Conservation (phyloP, 345 rosid species). For the Arabidopsis arenosa region DNA sequence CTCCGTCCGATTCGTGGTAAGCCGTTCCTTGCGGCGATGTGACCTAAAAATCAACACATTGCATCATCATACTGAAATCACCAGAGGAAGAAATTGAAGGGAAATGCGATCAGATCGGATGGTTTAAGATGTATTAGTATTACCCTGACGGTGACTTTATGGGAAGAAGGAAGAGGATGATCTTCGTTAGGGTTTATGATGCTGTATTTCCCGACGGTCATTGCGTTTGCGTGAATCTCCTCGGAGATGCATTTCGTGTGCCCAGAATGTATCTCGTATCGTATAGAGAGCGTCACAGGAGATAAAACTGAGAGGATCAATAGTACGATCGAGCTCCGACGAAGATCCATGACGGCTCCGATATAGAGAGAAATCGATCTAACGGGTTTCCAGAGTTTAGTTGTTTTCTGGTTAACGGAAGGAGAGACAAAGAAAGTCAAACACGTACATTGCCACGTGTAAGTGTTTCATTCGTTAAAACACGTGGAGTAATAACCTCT, state of each 20-base stretch:
- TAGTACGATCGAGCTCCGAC: conserved; percentile 30
- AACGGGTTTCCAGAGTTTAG: conserved; percentile 25
- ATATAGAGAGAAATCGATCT: conserved; percentile 33
- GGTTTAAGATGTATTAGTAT: not conserved
- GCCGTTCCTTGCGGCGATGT: conserved; percentile 70
- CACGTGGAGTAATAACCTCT: conserved; percentile 5
- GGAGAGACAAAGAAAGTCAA: conserved; percentile 28
- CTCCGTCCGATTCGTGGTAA: conserved; percentile 68
- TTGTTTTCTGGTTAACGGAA: not conserved
- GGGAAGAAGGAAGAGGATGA: conserved; percentile 73
- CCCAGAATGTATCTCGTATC: conserved; percentile 76
- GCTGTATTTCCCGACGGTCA: conserved; percentile 86
- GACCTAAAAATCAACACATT: conserved; percentile 53
- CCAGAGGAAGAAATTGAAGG: not conserved
- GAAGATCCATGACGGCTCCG: conserved; percentile 39
- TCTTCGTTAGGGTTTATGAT: conserved; percentile 68
- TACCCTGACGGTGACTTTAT: conserved; percentile 77
- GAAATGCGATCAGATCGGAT: conserved; percentile 12
- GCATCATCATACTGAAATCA: conserved; percentile 9
- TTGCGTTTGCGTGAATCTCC: conserved; percentile 71
- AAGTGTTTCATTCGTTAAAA: conserved; percentile 1
- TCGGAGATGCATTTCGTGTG: conserved; percentile 92
- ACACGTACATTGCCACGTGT: conserved; percentile 34
- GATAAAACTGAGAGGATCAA: conserved; percentile 46
- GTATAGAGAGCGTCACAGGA: conserved; percentile 54